These are phyloP conservation scores for Boletus smithii DNA, from an alignment of 1,284 basidiomycete species.

Conservation along the genomic window DNA sequence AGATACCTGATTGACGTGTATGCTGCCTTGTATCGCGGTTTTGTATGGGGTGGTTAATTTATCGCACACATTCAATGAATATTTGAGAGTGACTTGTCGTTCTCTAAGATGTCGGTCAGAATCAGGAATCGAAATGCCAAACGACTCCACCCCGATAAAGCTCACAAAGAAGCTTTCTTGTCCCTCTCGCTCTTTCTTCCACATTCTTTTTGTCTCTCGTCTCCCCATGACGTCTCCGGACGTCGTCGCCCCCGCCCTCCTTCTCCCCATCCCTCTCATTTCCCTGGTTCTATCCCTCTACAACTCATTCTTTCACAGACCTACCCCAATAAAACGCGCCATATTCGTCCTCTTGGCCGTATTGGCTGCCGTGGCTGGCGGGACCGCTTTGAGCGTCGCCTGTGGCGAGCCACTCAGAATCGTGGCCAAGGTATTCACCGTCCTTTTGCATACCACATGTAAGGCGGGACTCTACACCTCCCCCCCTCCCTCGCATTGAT, in stretches of 20 bases:
- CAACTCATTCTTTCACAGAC: slow-evolving; percentile 11
- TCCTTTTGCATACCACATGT: slow-evolving; percentile 25
- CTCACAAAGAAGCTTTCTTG: slow-evolving; percentile 7
- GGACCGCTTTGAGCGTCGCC: slow-evolving; percentile 19
- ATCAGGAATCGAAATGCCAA: slow-evolving; percentile 25
- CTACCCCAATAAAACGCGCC: slow-evolving; percentile 6
- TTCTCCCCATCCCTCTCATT: slow-evolving; percentile 25
- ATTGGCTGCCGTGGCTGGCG: slow-evolving; percentile 25
- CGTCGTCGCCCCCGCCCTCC: slow-evolving; percentile 27
- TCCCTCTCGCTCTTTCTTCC: neutral
- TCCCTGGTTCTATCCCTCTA: slow-evolving; percentile 15
- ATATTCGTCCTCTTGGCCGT: slow-evolving; percentile 23
- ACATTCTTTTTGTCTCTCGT: slow-evolving; percentile 14
- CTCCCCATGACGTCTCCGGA: slow-evolving; percentile 25
- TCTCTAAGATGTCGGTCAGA: slow-evolving; percentile 13
- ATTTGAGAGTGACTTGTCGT: slow-evolving; percentile 12
- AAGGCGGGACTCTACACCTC: slow-evolving; percentile 7
- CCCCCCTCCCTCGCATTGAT: neutral
- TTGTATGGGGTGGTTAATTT: neutral
- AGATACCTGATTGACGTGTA: too few species aligned
- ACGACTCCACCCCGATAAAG: neutral
- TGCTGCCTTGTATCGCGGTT: too few species aligned
- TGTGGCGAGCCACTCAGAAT: slow-evolving; percentile 15
- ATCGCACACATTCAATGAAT: neutral
- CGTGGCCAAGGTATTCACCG: slow-evolving; percentile 16